Conservation (phyloP, 1,139 yeast species). For the Pichiaceae sp. region DNA sequence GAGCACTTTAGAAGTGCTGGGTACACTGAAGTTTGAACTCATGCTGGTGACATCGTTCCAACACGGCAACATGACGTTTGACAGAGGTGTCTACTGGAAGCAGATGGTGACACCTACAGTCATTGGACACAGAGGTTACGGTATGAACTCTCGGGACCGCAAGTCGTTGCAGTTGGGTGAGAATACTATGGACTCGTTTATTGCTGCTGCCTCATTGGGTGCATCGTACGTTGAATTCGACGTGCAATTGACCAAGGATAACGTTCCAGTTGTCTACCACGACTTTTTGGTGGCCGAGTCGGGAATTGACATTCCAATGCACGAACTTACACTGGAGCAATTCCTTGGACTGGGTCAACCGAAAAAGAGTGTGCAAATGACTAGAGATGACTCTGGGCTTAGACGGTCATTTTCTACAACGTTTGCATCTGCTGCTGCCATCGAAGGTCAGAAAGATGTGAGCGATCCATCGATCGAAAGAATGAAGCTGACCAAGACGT, state of each 20-base stretch:
- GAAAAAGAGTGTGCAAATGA: constrained; percentile 16
- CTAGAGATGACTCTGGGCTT: constrained; percentile 24
- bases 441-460: constrained; percentile 12
- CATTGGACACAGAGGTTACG: constrained; percentile 94
- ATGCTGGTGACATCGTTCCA: constrained; percentile 64
- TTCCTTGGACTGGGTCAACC: constrained; percentile 55
- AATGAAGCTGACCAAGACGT: constrained; percentile 82
- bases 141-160: constrained; percentile 65
- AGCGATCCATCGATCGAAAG: constrained; percentile 33
- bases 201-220: constrained; percentile 94
- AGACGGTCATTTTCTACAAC: constrained; percentile 5
- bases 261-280: constrained; percentile 88
- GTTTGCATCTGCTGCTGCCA: background rate
- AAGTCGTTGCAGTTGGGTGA: constrained; percentile 90
- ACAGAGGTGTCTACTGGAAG: constrained; percentile 87
- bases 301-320: constrained; percentile 97
- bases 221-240: constrained; percentile 92
- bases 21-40: constrained; percentile 69
- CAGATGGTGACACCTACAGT: constrained; percentile 83
- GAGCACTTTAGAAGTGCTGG: constrained; percentile 65
- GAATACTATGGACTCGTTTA: constrained; percentile 89
- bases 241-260: constrained; percentile 92
- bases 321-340: constrained; percentile 82
- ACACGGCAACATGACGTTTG: constrained; percentile 63
- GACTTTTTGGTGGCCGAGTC: constrained; percentile 94